Base-by-base conservation (phyloP, 257 asterid genomes). In the Lithospermum erythrorhizon region DNA sequence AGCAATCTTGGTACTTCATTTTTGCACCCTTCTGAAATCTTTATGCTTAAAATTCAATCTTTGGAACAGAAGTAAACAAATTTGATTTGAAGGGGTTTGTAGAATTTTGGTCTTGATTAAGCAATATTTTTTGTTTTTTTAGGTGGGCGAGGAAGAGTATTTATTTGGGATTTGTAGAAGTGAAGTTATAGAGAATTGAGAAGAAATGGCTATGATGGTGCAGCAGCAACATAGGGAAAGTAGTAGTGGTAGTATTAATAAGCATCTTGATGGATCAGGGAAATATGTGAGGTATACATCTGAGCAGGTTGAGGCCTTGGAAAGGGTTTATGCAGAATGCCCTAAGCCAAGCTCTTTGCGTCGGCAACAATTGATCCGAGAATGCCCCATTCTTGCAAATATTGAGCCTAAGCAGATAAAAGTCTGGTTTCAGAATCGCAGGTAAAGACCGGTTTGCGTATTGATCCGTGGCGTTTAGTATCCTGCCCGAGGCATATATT, bases 361-460 rank as follows among this genome's bases (percentile, higher is more conserved):
- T 61, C 73, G 96, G 9, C 97, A 87, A 73, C 97, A 90, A 67
- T 78, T 90, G 80, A 83, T 90, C 62, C 75, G 97, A 25, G 97
- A 90, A 68, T 83, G 87, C 70, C 94, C 94, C 20, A 85, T 87
- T 71, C 83, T 90, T 11, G 73, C 86, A 49, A 85, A 90, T 76
- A 82, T 90, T 70, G 97, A 90, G 70, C 89, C 97, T 61, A 90
- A 75, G 67, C 97, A 90, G 84, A 85, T 90, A 77, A 90, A 90
- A 76, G 96, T 90, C 58, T 90, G 97, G 97, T 90, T 90, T 67
- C 97, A 90, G 55, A 90, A 90, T 75, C 81, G 97, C 62, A 87
- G 97, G 97, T 90, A 68, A 55, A 29, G 24, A 8, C 14, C 3
- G 11, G 10, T n/a, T n/a, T n/a, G n/a, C n/a, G n/a, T n/a, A n/a